These are phyloP conservation scores for Pseudotsuga menziesii DNA, from an alignment of 75 land plant genomes.

Conservation along the genomic window DNA sequence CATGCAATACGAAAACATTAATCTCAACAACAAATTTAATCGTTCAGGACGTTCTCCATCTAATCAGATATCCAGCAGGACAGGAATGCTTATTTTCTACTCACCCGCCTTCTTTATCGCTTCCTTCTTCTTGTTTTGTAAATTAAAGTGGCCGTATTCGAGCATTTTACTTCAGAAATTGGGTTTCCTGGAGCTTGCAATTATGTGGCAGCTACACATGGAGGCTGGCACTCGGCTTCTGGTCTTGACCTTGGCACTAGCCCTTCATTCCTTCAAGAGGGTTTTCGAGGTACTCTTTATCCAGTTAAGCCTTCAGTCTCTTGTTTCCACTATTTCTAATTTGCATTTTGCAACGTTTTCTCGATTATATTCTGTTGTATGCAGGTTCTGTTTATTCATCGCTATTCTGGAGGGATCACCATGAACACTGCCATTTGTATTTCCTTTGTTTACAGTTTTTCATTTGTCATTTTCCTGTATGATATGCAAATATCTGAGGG, in stretches of 20 bases:
- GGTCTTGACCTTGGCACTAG: background rate
- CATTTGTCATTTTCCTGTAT: conserved; percentile 24
- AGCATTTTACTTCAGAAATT: too few relatives aligned
- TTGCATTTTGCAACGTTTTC: too few relatives aligned
- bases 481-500: conserved; percentile 28
- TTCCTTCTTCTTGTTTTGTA: background rate
- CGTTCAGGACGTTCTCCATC: background rate
- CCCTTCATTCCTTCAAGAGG: too few relatives aligned
- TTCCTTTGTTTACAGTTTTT: conserved; percentile 22
- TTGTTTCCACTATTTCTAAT: too few relatives aligned
- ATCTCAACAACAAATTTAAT: background rate
- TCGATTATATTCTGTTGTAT: too few relatives aligned
- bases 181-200: background rate
- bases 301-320: too few relatives aligned
- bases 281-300: too few relatives aligned
- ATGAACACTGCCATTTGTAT: conserved; percentile 20
- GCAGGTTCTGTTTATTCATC: conserved; percentile 68
- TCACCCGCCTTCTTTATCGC: background rate
- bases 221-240: background rate
- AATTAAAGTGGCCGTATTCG: background rate
- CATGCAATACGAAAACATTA: background rate
- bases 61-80: background rate
- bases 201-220: background rate
- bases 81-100: conserved; percentile 6
- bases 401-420: conserved; percentile 43